Percentiles rank a stretch among this genome's conserved stretches.
Conservation (phyloP, 2,329 filamentous ascomycete species). For the Arachnomyces sp. region DNA sequence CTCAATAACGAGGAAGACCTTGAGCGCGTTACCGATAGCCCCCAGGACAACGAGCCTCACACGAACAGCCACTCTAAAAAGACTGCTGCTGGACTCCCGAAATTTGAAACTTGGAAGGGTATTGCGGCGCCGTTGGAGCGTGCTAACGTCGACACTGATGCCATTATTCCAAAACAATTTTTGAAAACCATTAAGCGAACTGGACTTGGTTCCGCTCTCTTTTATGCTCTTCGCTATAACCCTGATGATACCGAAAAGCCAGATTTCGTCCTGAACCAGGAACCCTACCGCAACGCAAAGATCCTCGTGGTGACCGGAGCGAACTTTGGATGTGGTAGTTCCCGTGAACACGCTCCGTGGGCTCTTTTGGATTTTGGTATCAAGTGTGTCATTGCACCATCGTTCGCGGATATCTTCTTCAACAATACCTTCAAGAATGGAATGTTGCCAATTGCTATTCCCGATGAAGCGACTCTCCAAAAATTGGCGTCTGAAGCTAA, state of each 20-base stretch:
- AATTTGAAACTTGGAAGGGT: conserved; percentile 76
- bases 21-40: conserved; percentile 53
- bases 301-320: conserved; percentile 84
- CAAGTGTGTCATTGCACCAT: conserved; percentile 83
- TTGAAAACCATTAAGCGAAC: conserved; percentile 98
- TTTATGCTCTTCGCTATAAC: conserved; percentile 74
- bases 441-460: conserved; percentile 81
- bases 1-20: conserved; percentile 54
- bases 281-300: conserved; percentile 74
- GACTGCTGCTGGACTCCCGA: conserved; percentile 61
- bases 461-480: conserved; percentile 57
- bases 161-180: conserved; percentile 98
- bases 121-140: conserved; percentile 80
- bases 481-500: conserved; percentile 67
- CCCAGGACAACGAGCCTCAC: conserved; percentile 56
- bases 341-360: conserved; percentile 94
- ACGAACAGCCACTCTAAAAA: conserved; percentile 52
- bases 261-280: conserved; percentile 82
- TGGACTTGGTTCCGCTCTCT: conserved; percentile 78
- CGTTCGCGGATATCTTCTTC: conserved; percentile 90
- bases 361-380: conserved; percentile 95
- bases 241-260: conserved; percentile 65
- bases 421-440: conserved; percentile 99
- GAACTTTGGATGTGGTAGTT: conserved; percentile 93
- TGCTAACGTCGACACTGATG: conserved; percentile 94